These are phyloP conservation scores for Corynascus novoguineensis DNA, from an alignment of 495 filamentous ascomycete genomes.

Conservation along the genomic window DNA sequence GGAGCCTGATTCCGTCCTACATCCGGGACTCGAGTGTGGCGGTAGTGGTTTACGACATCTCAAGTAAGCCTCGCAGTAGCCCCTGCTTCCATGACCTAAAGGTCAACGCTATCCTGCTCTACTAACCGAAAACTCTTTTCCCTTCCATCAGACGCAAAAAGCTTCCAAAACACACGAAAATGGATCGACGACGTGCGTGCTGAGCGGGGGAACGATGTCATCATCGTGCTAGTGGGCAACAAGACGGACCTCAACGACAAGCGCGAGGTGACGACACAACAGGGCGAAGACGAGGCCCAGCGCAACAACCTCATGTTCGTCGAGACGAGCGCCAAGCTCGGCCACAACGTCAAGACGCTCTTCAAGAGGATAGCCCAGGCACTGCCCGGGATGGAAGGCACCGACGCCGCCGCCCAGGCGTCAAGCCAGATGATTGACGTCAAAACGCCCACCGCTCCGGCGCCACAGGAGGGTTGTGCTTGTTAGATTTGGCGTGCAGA, in stretches of 20 bases:
- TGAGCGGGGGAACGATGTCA: constrained; percentile 95
- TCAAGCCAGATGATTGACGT: constrained; percentile 89
- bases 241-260: constrained; percentile 98
- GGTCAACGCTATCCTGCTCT: too few relatives aligned
- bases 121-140: too few relatives aligned
- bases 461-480: constrained; percentile 73
- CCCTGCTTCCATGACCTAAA: background rate
- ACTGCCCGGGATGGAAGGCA: constrained; percentile 93
- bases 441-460: constrained; percentile 65
- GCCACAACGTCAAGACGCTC: constrained; percentile 94
- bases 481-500: constrained; percentile 47
- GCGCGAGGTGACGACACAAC: constrained; percentile 86
- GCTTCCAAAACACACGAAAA: constrained; percentile 96
- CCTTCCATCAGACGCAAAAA: constrained; percentile 61
- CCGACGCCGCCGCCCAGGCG: constrained; percentile 55
- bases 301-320: constrained; percentile 96
- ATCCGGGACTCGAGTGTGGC: constrained; percentile 96
- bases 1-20: constrained; percentile 93
- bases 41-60: constrained; percentile 97
- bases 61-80: constrained; percentile 46
- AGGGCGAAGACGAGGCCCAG: constrained; percentile 98
- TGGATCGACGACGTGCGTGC: constrained; percentile 98
- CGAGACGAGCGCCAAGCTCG: constrained; percentile 96
- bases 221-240: constrained; percentile 97
- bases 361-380: constrained; percentile 98